Evolutionary conservation across 148 eudicot genomes (phyloP), one percentile per base, ranked within the genome.

Genomic region (Linanthus parryae): DNA sequence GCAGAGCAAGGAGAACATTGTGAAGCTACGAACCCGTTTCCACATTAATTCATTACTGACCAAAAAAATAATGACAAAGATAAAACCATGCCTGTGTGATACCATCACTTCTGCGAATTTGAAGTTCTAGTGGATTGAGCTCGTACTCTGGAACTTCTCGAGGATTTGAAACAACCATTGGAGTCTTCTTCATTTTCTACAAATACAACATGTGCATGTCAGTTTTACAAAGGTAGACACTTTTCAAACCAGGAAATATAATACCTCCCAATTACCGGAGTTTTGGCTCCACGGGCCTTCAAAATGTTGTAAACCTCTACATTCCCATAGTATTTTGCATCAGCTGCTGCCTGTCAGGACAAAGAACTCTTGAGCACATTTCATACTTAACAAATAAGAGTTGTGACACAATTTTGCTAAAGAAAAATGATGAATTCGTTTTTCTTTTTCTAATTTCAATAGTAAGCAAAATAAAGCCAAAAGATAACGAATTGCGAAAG

Each of bases 141-240:
- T 94, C 99, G 48, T 94, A 94, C 67, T 94, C 99, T 15, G 99
- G 99, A 40, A 94, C 96, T 67, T 94, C 91, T 65, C 84, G 82
- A 44, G 95, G 95, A 80, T 84, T 88, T 47, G 96, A 82, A 65
- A 94, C 99, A 37, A 75, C 48, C 99, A 94, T 94, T 2, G 96
- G 96, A 23, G 99, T 94, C 62, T 76, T 94, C 67, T 80, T 75
- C 44, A 69, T 72, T 88, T 88, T 94, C 99, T 94, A 69, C n/a
- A n/a, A n/a, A n/a, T n/a, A n/a, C n/a, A n/a, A n/a, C n/a, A n/a
- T n/a, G n/a, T n/a, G n/a, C n/a, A n/a, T n/a, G n/a, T n/a, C n/a
- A n/a, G n/a, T n/a, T 48, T 44, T 31, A 56, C 31, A 42, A 33
- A 29, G 35, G 53, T 9, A 54, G 13, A 59, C 31, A 24, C 8